Evolutionary conservation across 1,284 basidiomycete genomes (phyloP).

Genomic region (Trichosporon asahii): DNA sequence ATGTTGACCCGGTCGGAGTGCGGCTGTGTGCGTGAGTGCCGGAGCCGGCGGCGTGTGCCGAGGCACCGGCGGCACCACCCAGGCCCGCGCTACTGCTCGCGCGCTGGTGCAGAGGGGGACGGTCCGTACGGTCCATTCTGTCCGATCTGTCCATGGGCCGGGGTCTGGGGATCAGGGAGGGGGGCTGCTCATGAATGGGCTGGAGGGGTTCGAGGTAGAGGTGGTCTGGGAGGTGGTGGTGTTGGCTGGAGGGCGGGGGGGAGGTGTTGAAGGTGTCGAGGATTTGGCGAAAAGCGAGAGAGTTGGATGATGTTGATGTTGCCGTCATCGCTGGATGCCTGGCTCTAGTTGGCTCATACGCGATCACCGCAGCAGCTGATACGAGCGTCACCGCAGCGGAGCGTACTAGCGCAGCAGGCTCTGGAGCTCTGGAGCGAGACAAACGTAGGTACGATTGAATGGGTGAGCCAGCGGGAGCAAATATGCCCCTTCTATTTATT

Average conservation of each 20-base stretch:
- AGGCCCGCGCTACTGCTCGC: background rate
- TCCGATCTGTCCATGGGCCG: background rate
- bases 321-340: background rate
- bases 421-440: too few relatives aligned
- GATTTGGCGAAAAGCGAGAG: conserved; percentile 8
- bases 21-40: background rate
- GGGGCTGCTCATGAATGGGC: conserved; percentile 10
- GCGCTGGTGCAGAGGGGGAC: background rate
- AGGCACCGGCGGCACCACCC: background rate
- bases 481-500: background rate
- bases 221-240: conserved; percentile 7
- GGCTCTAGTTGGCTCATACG: background rate
- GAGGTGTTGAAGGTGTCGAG: background rate
- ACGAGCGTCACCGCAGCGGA: background rate
- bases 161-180: background rate
- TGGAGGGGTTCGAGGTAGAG: conserved; percentile 1
- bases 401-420: background rate
- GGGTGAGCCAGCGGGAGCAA: background rate
- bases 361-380: background rate
- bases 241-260: background rate
- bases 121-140: background rate
- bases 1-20: background rate
- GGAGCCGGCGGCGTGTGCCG: background rate
- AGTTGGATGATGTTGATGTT: conserved; percentile 2
- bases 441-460: background rate